Conservation (phyloP, 2,329 filamentous ascomycete species). For the Huntiella omanensis region DNA sequence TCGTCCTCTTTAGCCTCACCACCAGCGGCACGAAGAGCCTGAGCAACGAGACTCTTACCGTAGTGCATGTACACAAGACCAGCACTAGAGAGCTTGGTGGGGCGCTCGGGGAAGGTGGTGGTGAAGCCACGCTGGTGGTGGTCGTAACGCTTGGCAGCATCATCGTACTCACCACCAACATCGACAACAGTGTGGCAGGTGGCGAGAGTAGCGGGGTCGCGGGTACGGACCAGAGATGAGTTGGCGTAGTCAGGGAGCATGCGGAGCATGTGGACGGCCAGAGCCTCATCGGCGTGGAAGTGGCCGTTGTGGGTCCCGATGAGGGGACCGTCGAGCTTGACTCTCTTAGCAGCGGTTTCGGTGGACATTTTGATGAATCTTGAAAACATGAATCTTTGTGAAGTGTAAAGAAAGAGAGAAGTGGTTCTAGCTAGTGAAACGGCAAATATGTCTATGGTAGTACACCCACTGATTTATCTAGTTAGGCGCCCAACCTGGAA, state of each 20-base stretch:
- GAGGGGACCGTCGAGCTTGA: conserved; percentile 45
- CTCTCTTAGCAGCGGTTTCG: conserved; percentile 57
- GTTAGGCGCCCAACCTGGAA: too few relatives aligned
- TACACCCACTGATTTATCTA: too few relatives aligned
- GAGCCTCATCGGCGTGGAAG: conserved; percentile 96
- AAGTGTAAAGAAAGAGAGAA: not conserved
- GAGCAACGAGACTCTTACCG: conserved; percentile 63
- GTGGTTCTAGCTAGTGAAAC: not conserved
- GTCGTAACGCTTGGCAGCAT: conserved; percentile 62
- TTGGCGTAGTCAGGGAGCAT: conserved; percentile 62
- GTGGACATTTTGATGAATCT: conserved; percentile 31
- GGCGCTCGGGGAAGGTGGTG: conserved; percentile 64
- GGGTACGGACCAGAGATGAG: conserved; percentile 64
- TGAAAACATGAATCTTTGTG: conserved; percentile 21
- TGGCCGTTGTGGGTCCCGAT: conserved; percentile 96
- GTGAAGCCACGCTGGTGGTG: conserved; percentile 90
- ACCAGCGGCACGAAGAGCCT: conserved; percentile 22
- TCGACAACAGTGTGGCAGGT: conserved; percentile 91
- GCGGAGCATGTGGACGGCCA: conserved; percentile 90
- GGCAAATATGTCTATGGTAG: not conserved
- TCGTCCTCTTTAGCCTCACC: conserved; percentile 33
- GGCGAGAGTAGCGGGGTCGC: conserved; percentile 59
- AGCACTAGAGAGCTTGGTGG: conserved; percentile 82
- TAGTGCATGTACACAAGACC: conserved; percentile 95
- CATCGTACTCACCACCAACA: conserved; percentile 87